Evolutionary conservation across 2,329 filamentous ascomycete genomes (phyloP).

Genomic region (Periconia digitata): DNA sequence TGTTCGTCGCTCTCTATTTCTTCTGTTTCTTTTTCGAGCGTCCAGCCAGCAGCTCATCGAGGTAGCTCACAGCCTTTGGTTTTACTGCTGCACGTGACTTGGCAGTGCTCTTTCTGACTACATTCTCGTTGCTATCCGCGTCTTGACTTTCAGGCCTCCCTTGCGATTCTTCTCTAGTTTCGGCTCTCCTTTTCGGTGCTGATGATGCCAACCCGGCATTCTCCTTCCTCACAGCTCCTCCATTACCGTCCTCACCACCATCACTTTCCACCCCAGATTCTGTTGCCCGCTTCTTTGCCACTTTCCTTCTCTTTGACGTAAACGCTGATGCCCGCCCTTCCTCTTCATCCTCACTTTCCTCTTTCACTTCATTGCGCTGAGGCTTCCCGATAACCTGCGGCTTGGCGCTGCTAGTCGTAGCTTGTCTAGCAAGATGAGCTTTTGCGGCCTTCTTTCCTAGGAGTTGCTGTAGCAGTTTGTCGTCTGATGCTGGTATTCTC

Average conservation of each 20-base stretch:
- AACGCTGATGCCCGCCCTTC: slow-evolving; percentile 40
- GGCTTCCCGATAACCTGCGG: slow-evolving; percentile 25
- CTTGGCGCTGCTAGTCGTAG: slow-evolving; percentile 21
- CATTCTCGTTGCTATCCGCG: slow-evolving; percentile 1
- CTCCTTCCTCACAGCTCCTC: slow-evolving; percentile 2
- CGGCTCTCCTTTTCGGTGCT: background rate
- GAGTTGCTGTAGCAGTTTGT: slow-evolving; percentile 45
- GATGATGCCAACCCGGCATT: slow-evolving; percentile 6
- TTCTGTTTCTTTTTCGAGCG: slow-evolving; percentile 54
- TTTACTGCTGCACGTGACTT: slow-evolving; percentile 5
- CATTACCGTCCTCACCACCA: background rate
- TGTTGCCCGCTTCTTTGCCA: background rate
- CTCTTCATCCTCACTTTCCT: slow-evolving; percentile 44
- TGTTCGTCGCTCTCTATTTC: slow-evolving; percentile 1
- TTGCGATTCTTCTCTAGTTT: slow-evolving; percentile 13
- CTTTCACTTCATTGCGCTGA: slow-evolving; percentile 7
- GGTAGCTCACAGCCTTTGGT: slow-evolving; percentile 51
- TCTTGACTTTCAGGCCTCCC: slow-evolving; percentile 1
- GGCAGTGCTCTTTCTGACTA: background rate
- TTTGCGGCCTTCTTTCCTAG: slow-evolving; percentile 48
- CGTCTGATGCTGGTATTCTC: slow-evolving; percentile 42
- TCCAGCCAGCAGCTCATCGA: slow-evolving; percentile 56
- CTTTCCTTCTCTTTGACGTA: slow-evolving; percentile 20
- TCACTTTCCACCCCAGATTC: background rate
- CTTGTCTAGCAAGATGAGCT: slow-evolving; percentile 29